Evolutionary conservation across 257 asterid species (phyloP), one percentile per base, ranked within the genome.

Genomic region (Salvia splendens): DNA sequence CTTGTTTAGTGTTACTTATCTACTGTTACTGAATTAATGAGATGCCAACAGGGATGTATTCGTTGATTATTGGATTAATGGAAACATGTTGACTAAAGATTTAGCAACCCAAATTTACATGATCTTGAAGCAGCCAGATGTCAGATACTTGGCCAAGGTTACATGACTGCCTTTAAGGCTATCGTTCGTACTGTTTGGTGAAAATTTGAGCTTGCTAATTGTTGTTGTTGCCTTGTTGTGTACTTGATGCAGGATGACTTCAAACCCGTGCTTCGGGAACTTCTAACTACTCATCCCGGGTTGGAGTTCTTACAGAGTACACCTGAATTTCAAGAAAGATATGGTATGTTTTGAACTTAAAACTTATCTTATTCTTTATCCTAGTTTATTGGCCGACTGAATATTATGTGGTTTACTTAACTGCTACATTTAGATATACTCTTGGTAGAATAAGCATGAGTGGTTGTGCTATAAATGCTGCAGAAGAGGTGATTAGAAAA

Each of bases 311-410:
- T 94, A 76, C 97, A 91, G 71, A 86, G 95, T 65, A 94, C 99
- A 68, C 97, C 99, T 77, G 99, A 94, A 82, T 94, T 94, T 79
- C 99, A 94, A 83, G 99, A 91, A 82, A 83, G 99, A 91, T 94
- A 94, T 80, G 97, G 99, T 94, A 91, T 67, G 71, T 50, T 72
- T 68, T 68, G 64, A 47, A 66, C 41, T 72, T 28, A 63, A 38
- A 56, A 68, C 61, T 75, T 12, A 40, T 68, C 53, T 55, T 58
- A 65, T 70, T 20, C 40, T 38, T 36, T 62, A 35, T 35, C 42
- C 63, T 36, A 28, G 32, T 61, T 32, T 67, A 57, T 70, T 62
- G 32, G 51, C 43, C 8, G 50, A 64, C 54, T 61, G 4, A 43
- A 52, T 33, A 55, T 36, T 8, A 4, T 56, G 35, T 70, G 46